Conservation (phyloP, 371 early-diverging fungal genomes). For the Vittaforma corneae region DNA sequence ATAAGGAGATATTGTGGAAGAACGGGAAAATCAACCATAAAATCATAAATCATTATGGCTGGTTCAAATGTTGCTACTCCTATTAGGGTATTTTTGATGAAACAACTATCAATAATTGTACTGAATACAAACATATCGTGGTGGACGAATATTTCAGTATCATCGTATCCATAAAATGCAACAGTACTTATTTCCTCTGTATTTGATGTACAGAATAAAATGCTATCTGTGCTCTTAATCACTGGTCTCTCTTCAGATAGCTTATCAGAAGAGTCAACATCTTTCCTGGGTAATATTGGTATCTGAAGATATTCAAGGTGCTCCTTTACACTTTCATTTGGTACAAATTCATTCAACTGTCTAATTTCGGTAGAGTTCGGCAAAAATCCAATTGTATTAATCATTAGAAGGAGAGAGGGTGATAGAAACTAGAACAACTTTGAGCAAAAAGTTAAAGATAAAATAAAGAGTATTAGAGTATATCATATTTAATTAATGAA, state of each 20-base stretch:
- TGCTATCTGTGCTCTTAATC: constrained; percentile 20
- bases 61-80: constrained; percentile 44
- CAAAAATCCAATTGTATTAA: constrained; percentile 30
- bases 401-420: constrained; percentile 20
- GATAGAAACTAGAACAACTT: neutral
- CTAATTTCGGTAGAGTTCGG: constrained; percentile 9
- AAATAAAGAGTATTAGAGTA: no score
- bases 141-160: constrained; percentile 26
- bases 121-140: constrained; percentile 40
- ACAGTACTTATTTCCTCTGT: constrained; percentile 23
- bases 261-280: neutral
- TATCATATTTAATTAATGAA: no score
- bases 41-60: constrained; percentile 40
- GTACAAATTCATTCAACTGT: constrained; percentile 22
- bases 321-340: constrained; percentile 7
- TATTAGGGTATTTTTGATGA: constrained; percentile 11
- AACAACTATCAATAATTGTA: constrained; percentile 29
- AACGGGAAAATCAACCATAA: constrained; percentile 22
- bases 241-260: neutral
- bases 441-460: no score
- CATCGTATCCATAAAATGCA: constrained; percentile 23
- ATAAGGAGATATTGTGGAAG: constrained; percentile 32
- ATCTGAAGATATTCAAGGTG: constrained; percentile 14
- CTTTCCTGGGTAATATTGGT: constrained; percentile 12
- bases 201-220: constrained; percentile 41